Conservation (phyloP, 2,329 filamentous ascomycete genomes). For the Trichoderma polysporum region DNA sequence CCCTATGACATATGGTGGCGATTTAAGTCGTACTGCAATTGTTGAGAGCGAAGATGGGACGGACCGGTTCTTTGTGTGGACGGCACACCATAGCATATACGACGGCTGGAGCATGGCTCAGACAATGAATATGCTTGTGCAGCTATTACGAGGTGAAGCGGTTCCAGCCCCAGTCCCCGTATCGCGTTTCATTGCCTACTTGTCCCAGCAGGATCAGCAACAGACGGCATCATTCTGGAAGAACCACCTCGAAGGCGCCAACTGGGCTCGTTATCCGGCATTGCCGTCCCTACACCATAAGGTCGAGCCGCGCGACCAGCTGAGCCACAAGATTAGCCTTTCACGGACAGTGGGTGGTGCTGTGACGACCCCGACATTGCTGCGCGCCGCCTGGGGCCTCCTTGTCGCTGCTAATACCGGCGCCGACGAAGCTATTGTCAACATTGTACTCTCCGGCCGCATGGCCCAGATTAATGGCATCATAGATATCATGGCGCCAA, state of each 20-base stretch:
- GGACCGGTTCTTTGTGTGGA: neutral
- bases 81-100: slow-evolving; percentile 7
- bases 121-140: neutral
- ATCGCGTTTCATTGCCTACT: neutral
- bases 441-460: slow-evolving; percentile 30
- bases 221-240: neutral
- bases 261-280: neutral
- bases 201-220: neutral
- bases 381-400: neutral
- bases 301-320: neutral
- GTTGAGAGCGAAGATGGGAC: neutral
- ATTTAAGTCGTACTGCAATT: neutral
- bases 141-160: neutral
- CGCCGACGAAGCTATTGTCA: slow-evolving; percentile 27
- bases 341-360: neutral
- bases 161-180: neutral
- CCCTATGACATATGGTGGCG: neutral
- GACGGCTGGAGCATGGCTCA: slow-evolving; percentile 4
- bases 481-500: slow-evolving; percentile 32
- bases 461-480: slow-evolving; percentile 27
- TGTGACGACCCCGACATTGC: neutral
- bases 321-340: neutral
- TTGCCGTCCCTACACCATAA: neutral
- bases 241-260: neutral
- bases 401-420: neutral